Conservation (phyloP, 495 filamentous ascomycete species). For the Aspergillus kassunensis region DNA sequence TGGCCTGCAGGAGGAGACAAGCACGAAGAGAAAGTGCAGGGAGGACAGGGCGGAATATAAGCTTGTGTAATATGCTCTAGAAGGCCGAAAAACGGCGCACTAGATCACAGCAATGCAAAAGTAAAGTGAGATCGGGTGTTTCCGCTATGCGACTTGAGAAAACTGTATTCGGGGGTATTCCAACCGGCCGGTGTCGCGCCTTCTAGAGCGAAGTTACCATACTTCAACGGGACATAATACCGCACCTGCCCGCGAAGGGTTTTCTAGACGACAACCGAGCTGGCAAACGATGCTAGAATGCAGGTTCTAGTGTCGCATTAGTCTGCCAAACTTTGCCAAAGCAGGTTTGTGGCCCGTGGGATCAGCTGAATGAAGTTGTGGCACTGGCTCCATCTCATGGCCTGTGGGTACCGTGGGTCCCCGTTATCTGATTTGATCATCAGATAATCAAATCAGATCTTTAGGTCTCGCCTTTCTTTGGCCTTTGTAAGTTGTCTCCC, state of each 20-base stretch:
- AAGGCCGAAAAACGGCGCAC: conserved; percentile 5
- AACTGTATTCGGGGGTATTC: not conserved
- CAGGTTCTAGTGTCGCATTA: too few species aligned
- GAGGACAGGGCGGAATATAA: not conserved
- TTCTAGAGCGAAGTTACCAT: too few species aligned
- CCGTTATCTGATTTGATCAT: conserved; percentile 8
- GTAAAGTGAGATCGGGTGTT: not conserved
- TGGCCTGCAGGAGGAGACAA: not conserved
- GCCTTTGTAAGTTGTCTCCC: not conserved
- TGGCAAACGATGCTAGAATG: too few species aligned
- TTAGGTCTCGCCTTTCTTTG: not conserved
- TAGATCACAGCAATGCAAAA: not conserved
- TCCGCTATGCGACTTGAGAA: not conserved
- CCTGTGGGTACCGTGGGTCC: not conserved
- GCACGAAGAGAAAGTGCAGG: not conserved
- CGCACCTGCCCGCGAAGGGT: too few species aligned
- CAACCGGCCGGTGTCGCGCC: not conserved
- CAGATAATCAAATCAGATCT: conserved; percentile 8
- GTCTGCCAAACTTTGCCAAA: too few species aligned
- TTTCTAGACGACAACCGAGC: too few species aligned
- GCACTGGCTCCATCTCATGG: not conserved
- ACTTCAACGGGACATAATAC: too few species aligned
- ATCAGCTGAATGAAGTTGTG: not conserved
- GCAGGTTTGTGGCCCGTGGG: not conserved
- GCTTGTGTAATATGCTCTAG: not conserved